Conservation (phyloP, 1,139 yeast species). For the Kodamaea alishanica region DNA sequence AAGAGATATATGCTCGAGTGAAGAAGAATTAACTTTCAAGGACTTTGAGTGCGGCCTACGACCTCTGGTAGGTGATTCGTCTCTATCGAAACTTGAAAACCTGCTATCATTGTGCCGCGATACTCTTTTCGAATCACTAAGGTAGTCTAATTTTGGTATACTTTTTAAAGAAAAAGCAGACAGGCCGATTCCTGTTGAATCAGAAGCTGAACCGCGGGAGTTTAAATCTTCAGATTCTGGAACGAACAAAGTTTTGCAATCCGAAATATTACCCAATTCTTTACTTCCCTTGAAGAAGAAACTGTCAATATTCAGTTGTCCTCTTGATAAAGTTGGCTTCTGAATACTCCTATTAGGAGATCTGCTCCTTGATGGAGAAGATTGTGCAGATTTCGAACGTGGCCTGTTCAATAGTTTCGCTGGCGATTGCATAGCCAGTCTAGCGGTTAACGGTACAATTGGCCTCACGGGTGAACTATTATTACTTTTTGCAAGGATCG, state of each 20-base stretch:
- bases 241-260: no score
- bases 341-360: background rate
- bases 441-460: no score
- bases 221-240: background rate
- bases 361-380: background rate
- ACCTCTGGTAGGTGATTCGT: slow-evolving; percentile 4
- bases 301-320: background rate
- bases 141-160: slow-evolving; percentile 1
- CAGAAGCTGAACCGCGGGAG: background rate
- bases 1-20: no score
- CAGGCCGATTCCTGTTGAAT: slow-evolving; percentile 1
- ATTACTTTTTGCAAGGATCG: no score
- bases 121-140: background rate
- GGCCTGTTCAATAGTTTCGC: no score
- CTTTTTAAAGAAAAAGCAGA: background rate
- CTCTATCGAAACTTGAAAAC: slow-evolving; percentile 1
- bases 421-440: no score
- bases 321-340: background rate
- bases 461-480: no score
- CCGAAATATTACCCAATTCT: no score
- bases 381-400: background rate
- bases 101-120: no score
- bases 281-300: background rate
- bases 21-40: no score
- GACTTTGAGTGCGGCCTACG: background rate